Evolutionary conservation across 2,329 filamentous ascomycete species (phyloP).

Genomic region (Neofusicoccum laricinum): DNA sequence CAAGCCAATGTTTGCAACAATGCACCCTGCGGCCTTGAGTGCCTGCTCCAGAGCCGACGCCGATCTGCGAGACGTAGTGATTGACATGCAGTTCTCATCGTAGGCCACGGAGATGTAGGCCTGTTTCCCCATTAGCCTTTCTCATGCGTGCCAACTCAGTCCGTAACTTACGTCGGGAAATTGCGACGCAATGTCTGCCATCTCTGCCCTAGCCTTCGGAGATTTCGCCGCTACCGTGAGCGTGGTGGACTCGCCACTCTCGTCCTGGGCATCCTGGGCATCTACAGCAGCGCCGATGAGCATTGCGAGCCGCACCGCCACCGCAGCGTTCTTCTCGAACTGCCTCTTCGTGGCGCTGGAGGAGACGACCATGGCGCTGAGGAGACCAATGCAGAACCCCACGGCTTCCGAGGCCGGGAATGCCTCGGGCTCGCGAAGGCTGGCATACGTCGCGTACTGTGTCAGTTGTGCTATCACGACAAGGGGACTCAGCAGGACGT

Average conservation of each 20-base stretch:
- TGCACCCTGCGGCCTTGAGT: not conserved
- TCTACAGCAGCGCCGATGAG: slow-evolving; percentile 16
- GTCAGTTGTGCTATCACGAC: slow-evolving; percentile 39
- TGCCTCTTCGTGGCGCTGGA: not conserved
- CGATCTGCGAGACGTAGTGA: not conserved
- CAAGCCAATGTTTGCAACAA: not conserved
- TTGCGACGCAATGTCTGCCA: not conserved
- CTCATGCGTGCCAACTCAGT: too few relatives aligned
- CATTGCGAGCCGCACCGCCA: slow-evolving; percentile 13
- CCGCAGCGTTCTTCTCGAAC: slow-evolving; percentile 3
- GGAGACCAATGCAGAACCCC: slow-evolving; percentile 20
- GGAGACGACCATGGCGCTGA: slow-evolving; percentile 12
- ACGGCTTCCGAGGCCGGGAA: slow-evolving; percentile 29
- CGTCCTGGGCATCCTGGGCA: not conserved
- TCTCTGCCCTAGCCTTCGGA: not conserved
- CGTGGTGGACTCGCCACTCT: not conserved
- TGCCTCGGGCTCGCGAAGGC: slow-evolving; percentile 22
- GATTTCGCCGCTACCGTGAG: not conserved
- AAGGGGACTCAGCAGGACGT: slow-evolving; percentile 37
- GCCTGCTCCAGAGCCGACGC: not conserved
- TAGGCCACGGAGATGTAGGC: not conserved
- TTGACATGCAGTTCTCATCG: not conserved
- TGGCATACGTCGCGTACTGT: slow-evolving; percentile 30
- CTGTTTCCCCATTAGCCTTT: too few relatives aligned
- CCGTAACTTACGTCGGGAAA: too few relatives aligned